Conservation (phyloP, 495 filamentous ascomycete species). For the Recurvomyces mirabilis region DNA sequence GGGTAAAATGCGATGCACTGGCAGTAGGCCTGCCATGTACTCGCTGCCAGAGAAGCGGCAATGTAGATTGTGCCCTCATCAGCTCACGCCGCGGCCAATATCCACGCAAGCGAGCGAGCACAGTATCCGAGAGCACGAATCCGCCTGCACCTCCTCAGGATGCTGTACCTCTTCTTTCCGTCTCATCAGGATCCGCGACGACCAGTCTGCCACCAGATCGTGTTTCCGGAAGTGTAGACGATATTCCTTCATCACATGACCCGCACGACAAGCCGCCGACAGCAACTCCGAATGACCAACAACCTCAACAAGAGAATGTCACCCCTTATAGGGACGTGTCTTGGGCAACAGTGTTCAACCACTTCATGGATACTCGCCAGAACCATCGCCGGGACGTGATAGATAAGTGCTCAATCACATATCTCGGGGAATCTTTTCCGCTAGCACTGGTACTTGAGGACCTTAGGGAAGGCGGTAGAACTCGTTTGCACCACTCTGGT, state of each 20-base stretch:
- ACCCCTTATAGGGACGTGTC: background rate
- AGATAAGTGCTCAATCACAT: constrained; percentile 3
- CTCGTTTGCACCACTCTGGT: background rate
- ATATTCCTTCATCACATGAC: background rate
- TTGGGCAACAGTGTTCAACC: constrained; percentile 1
- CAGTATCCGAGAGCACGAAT: background rate
- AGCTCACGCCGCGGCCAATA: background rate
- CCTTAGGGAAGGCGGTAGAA: background rate
- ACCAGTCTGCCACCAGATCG: too few relatives aligned
- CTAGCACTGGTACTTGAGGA: background rate
- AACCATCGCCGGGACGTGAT: background rate
- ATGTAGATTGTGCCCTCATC: background rate
- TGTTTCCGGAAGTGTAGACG: too few relatives aligned
- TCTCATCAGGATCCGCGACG: too few relatives aligned
- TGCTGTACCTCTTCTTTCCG: too few relatives aligned
- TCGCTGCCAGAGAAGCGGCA: background rate
- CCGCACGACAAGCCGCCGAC: background rate
- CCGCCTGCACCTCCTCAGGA: too few relatives aligned
- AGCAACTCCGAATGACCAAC: background rate
- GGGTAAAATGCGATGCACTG: constrained; percentile 2
- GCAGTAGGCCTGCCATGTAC: background rate
- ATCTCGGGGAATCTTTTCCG: background rate
- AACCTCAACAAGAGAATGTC: background rate
- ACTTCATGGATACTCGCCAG: constrained; percentile 2
- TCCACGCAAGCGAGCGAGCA: background rate